Base-by-base conservation (phyloP, 768 basidiomycete species). In the Calocybe cyanea region DNA sequence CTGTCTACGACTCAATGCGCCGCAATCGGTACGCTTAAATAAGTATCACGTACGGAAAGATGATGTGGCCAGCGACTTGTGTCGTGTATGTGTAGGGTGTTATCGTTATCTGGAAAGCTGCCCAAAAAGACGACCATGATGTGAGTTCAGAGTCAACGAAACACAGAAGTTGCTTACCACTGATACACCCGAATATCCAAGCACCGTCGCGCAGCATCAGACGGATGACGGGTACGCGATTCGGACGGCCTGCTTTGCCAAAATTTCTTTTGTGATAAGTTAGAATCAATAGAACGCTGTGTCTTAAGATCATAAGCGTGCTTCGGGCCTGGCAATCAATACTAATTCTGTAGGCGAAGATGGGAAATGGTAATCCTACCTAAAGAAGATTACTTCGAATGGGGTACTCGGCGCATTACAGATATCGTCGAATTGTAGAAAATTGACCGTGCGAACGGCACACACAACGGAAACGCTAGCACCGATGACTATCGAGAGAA, bases 121-220 rank as follows among this genome's bases (percentile, higher is more conserved):
- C 3, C 1, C 18, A 9, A 17, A 17, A n/a, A 5, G 13, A 31
- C 13, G 17, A 17, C 19, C 31, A 32, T 32, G n/a, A 35, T 14
- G 14, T 35, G 25, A 28, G 38, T 14, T 23, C 32, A 17, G 24
- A 1, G 17, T 11, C 40, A 38, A 15, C 6, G 14, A 17, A n/a
- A 18, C 15, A 35, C 5, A 13, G 1, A 33, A n/a, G 28, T 20
- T 24, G 11, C 41, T 21, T 15, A 52, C 51, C 43, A 35, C 32
- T 25, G 20, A 52, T 31, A 18, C 13, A 43, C 4, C 25, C 42
- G 25, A 52, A 49, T 24, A 49, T 49, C 38, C 33, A 49, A 4
- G 47, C 42, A 5, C 46, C 46, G 17, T 52, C 51, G 11, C 47
- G 43, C 9, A 52, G 31, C 33, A 52, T 30, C 2, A 52, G 33